A percentile compares a stretch with the other conserved stretches of the same genome.
Evolutionary conservation across 306 rosid species (phyloP).

Genomic region (Cucumis cinereus): DNA sequence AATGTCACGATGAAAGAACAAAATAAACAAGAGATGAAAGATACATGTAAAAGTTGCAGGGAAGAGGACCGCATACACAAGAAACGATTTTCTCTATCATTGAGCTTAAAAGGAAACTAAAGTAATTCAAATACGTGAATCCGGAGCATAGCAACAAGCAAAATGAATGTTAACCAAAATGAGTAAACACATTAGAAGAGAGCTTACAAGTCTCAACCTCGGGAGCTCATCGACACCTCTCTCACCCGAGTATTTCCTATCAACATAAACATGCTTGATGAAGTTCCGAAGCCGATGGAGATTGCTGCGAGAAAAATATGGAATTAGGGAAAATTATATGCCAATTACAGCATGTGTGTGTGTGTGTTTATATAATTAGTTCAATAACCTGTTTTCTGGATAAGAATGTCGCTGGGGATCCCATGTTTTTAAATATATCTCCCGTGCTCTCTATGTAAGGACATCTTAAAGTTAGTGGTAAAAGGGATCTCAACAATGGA

Average conservation of each 20-base stretch:
- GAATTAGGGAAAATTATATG: constrained; percentile 18
- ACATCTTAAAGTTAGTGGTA: background rate
- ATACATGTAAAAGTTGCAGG: background rate
- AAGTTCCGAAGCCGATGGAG: constrained; percentile 52
- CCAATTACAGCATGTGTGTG: background rate
- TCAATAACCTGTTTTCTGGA: constrained; percentile 54
- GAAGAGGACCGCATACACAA: background rate
- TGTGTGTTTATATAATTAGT: background rate
- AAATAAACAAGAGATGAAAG: background rate
- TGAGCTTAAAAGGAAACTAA: background rate
- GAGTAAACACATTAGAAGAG: background rate
- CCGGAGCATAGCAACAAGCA: background rate
- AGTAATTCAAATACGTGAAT: background rate
- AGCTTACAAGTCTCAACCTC: constrained; percentile 48
- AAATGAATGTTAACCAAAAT: background rate
- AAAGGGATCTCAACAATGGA: background rate
- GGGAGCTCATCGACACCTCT: constrained; percentile 28
- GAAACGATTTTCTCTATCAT: background rate
- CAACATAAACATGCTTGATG: constrained; percentile 59
- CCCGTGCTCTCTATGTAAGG: constrained; percentile 54
- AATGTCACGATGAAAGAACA: background rate
- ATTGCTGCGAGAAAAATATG: constrained; percentile 42
- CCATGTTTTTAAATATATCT: constrained; percentile 62
- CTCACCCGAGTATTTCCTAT: constrained; percentile 56
- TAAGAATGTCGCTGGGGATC: constrained; percentile 42